Percentiles rank a stretch among this genome's conserved stretches.
Evolutionary conservation across 1,139 yeast genomes (phyloP).

Genomic region (Yamadazyma kanchanaburiensis): DNA sequence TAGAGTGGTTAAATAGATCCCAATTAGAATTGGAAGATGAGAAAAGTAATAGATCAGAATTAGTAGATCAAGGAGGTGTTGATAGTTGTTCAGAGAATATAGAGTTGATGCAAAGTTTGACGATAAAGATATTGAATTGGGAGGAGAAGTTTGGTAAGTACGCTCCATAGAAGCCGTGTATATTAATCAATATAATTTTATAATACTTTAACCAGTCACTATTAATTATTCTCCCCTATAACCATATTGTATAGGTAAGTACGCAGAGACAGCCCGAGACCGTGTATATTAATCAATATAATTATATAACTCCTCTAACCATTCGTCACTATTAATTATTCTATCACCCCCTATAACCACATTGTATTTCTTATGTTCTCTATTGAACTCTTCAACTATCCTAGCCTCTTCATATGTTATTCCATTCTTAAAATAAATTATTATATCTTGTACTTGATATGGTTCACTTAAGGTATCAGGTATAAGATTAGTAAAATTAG

Average conservation of each 20-base stretch:
- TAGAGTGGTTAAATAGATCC: slow-evolving; percentile 85
- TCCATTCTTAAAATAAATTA: slow-evolving; percentile 86
- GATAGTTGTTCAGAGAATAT: slow-evolving; percentile 58
- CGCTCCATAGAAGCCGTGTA: slow-evolving; percentile 42
- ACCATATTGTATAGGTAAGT: slow-evolving; percentile 46
- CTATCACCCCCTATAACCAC: slow-evolving; percentile 75
- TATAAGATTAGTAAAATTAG: slow-evolving; percentile 10
- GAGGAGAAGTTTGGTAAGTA: slow-evolving; percentile 66
- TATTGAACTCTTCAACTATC: slow-evolving; percentile 68
- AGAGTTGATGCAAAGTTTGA: slow-evolving; percentile 63
- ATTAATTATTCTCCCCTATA: slow-evolving; percentile 68
- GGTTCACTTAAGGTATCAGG: slow-evolving; percentile 13
- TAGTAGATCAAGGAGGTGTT: slow-evolving; percentile 28
- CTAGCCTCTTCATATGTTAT: slow-evolving; percentile 91
- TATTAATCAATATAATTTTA: slow-evolving; percentile 11
- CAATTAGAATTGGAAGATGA: slow-evolving; percentile 79
- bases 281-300: too few species aligned
- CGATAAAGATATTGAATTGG: slow-evolving; percentile 70
- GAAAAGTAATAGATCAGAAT: slow-evolving; percentile 43
- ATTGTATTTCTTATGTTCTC: slow-evolving; percentile 44
- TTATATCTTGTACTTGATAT: slow-evolving; percentile 63
- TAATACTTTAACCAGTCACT: slow-evolving; percentile 39
- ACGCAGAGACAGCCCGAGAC: too few species aligned
- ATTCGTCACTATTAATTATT: slow-evolving; percentile 57
- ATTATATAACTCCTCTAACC: slow-evolving; percentile 30